phyloP scores from a whole-genome alignment of 495 filamentous ascomycete genomes.

The Trichoderma virens region DNA sequence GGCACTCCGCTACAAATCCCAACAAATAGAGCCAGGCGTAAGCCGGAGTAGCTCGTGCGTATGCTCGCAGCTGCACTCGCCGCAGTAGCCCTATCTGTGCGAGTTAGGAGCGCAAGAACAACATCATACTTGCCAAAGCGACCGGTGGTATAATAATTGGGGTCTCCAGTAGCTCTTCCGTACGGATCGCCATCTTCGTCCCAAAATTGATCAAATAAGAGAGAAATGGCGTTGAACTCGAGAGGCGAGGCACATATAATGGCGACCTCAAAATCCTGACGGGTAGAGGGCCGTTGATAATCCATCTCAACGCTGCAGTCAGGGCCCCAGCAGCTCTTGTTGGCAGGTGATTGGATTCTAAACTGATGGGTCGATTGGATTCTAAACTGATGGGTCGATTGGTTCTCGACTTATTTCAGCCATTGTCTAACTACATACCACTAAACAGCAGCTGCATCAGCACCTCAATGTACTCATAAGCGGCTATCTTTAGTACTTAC shows the following conservation, averaged over 20 bases:
- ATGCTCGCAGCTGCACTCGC: constrained; percentile 23
- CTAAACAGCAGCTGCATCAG: too few relatives aligned
- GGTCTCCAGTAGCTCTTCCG: constrained; percentile 19
- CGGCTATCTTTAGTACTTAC: too few relatives aligned
- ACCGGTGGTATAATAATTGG: constrained; percentile 31
- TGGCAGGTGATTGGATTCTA: too few relatives aligned
- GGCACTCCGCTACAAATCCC: constrained; percentile 32
- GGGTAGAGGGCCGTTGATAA: constrained; percentile 14
- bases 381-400: too few relatives aligned
- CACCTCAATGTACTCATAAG: too few relatives aligned
- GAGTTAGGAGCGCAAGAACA: constrained; percentile 24
- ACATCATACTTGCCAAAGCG: constrained; percentile 30
- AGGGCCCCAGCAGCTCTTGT: too few relatives aligned
- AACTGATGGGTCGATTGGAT: too few relatives aligned
- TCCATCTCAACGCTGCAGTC: too few relatives aligned
- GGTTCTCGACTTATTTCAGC: too few relatives aligned
- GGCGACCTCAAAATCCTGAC: constrained; percentile 20
- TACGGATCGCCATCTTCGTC: constrained; percentile 19
- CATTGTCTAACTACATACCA: too few relatives aligned
- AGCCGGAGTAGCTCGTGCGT: constrained; percentile 22
- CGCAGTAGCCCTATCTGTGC: constrained; percentile 29
- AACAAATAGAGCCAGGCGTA: constrained; percentile 21
- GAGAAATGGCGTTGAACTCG: constrained; percentile 26
- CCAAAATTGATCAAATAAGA: constrained; percentile 26
- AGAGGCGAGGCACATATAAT: constrained; percentile 24